A percentile compares a stretch with the other conserved stretches of the same genome.
These are phyloP conservation scores for Physcomitrium patens DNA, from an alignment of 225 moss, liverwort and hornwort species.

Conservation along the genomic window DNA sequence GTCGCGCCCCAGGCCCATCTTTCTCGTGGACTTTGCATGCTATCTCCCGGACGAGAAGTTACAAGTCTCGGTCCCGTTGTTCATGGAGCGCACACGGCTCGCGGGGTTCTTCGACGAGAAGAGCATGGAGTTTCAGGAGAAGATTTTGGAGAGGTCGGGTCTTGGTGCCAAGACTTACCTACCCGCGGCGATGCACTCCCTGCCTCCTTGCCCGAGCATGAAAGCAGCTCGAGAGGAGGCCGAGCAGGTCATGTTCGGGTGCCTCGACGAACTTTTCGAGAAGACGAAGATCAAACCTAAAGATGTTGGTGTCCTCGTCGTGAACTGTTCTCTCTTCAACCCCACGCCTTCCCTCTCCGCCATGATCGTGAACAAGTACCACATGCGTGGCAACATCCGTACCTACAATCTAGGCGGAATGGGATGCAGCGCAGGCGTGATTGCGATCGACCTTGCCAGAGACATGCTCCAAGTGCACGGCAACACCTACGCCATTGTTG, in stretches of 20 bases:
- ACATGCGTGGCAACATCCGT: conserved; percentile 61
- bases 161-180: conserved; percentile 42
- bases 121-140: conserved; percentile 57
- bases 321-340: conserved; percentile 64
- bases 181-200: conserved; percentile 54
- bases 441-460: conserved; percentile 49
- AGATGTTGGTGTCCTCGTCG: conserved; percentile 52
- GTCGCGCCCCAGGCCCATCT: conserved; percentile 52
- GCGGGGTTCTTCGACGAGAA: conserved; percentile 59
- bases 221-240: conserved; percentile 52
- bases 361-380: conserved; percentile 65
- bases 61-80: conserved; percentile 53
- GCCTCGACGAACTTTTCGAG: conserved; percentile 53
- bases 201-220: conserved; percentile 61
- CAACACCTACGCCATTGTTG: conserved; percentile 48
- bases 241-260: conserved; percentile 61
- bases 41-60: conserved; percentile 49
- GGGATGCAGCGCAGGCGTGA: conserved; percentile 63
- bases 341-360: conserved; percentile 53
- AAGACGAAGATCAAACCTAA: conserved; percentile 56
- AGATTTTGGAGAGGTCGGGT: conserved; percentile 53
- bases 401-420: conserved; percentile 59
- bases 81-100: conserved; percentile 57
- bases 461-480: conserved; percentile 65
- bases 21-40: conserved; percentile 56